These are phyloP conservation scores for Ophiostoma ips DNA, from an alignment of 2,329 filamentous ascomycete genomes.

Conservation along the genomic window DNA sequence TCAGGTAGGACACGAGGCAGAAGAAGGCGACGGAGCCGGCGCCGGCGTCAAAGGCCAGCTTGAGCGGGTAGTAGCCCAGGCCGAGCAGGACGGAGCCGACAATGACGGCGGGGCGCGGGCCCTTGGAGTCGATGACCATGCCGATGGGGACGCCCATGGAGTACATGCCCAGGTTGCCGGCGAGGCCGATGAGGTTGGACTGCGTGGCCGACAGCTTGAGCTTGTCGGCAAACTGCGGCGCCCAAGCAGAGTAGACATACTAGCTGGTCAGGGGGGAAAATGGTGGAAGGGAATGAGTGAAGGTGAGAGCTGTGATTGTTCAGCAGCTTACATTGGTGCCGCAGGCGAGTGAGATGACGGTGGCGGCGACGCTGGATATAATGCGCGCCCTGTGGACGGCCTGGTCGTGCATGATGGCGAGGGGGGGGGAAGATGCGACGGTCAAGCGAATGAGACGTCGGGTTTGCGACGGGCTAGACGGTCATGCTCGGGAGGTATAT, in stretches of 20 bases:
- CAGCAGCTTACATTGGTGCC: constrained; percentile 67
- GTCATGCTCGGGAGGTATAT: no score
- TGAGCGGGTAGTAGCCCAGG: constrained; percentile 74
- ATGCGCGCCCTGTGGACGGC: constrained; percentile 42
- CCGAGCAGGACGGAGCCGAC: constrained; percentile 60
- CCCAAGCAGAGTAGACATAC: constrained; percentile 99
- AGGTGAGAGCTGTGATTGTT: neutral
- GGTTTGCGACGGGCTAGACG: neutral
- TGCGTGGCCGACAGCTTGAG: constrained; percentile 83
- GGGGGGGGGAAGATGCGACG: neutral
- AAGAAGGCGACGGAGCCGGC: constrained; percentile 44
- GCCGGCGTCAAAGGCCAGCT: constrained; percentile 61
- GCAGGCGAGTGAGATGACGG: constrained; percentile 71
- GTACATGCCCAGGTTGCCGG: constrained; percentile 89
- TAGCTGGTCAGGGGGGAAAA: constrained; percentile 22
- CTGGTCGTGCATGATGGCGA: constrained; percentile 12
- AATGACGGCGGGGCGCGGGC: constrained; percentile 65
- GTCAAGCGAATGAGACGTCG: neutral
- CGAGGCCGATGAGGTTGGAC: constrained; percentile 78
- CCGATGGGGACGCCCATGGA: constrained; percentile 78
- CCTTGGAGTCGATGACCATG: constrained; percentile 69
- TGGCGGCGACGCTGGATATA: constrained; percentile 73
- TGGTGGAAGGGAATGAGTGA: neutral
- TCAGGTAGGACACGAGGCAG: constrained; percentile 74
- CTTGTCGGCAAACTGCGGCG: constrained; percentile 80